These are phyloP conservation scores for Solanum clarkiae DNA, from an alignment of 257 asterid species.

Conservation along the genomic window DNA sequence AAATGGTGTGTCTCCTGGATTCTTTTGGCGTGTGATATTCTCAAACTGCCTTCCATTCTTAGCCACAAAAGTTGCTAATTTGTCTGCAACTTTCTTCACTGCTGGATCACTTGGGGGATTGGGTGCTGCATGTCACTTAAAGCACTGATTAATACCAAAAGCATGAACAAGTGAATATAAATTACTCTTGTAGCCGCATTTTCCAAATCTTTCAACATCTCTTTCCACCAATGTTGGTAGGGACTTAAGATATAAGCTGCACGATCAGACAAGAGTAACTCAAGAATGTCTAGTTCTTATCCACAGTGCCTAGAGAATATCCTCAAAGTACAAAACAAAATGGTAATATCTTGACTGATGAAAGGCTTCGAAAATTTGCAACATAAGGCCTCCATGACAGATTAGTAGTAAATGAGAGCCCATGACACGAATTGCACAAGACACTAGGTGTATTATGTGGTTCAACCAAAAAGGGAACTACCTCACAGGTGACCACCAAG, in stretches of 20 bases:
- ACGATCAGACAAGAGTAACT: conserved; percentile 60
- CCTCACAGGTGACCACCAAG: neutral
- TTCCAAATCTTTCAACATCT: conserved; percentile 82
- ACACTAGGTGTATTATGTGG: neutral
- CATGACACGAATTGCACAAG: neutral
- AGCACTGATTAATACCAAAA: conserved; percentile 87
- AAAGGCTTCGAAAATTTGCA: neutral
- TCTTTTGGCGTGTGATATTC: conserved; percentile 75
- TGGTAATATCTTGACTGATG: neutral
- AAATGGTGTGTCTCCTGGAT: conserved; percentile 96
- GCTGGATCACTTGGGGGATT: conserved; percentile 88
- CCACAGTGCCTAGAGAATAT: conserved; percentile 11
- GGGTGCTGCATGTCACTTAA: conserved; percentile 98
- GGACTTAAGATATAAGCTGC: conserved; percentile 66
- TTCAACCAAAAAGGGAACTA: neutral
- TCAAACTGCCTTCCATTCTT: conserved; percentile 94
- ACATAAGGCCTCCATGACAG: neutral
- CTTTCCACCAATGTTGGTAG: conserved; percentile 65
- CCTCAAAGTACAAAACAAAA: neutral
- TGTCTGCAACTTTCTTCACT: conserved; percentile 87
- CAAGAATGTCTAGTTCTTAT: conserved; percentile 40
- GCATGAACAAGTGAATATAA: conserved; percentile 72
- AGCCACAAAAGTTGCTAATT: conserved; percentile 93
- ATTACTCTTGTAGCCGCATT: conserved; percentile 80
- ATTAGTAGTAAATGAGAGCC: neutral